Evolutionary conservation across 805 yeast genomes (phyloP).

Genomic region (Starmerella sirachaensis): DNA sequence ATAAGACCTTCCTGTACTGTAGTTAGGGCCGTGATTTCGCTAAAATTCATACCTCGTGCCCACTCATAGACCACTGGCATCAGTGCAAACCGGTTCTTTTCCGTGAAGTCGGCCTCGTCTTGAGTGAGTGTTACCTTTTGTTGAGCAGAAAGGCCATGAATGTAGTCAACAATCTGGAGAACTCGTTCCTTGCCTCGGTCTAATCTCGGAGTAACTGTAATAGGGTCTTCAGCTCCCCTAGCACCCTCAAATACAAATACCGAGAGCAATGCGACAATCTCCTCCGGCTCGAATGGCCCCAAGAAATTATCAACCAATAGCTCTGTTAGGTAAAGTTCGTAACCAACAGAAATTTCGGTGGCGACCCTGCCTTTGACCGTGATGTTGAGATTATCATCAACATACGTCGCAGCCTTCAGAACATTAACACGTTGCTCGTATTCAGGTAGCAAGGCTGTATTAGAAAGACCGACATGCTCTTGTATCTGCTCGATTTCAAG

Average conservation of each 20-base stretch:
- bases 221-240: conserved; percentile 47
- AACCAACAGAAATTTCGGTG: conserved; percentile 55
- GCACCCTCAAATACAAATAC: conserved; percentile 89
- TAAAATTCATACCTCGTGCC: conserved; percentile 90
- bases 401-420: conserved; percentile 62
- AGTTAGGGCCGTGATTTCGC: conserved; percentile 79
- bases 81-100: conserved; percentile 74
- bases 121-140: conserved; percentile 65
- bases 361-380: conserved; percentile 35
- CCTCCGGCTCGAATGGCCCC: conserved; percentile 89
- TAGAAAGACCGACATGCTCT: conserved; percentile 67
- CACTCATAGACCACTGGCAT: conserved; percentile 94
- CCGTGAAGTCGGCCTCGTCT: conserved; percentile 77
- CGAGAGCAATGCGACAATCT: conserved; percentile 86
- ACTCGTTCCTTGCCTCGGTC: conserved; percentile 52
- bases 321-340: conserved; percentile 90
- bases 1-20: conserved; percentile 93
- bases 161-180: conserved; percentile 52
- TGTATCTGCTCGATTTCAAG: conserved; percentile 4
- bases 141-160: conserved; percentile 48
- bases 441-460: conserved; percentile 80
- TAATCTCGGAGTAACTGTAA: conserved; percentile 70
- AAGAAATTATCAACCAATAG: conserved; percentile 80
- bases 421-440: conserved; percentile 81
- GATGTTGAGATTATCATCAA: conserved; percentile 65